Percentiles rank a stretch among this genome's conserved stretches.
These are phyloP conservation scores for Beta corolliflora DNA, from an alignment of 179 eudicot genomes.

Conservation along the genomic window DNA sequence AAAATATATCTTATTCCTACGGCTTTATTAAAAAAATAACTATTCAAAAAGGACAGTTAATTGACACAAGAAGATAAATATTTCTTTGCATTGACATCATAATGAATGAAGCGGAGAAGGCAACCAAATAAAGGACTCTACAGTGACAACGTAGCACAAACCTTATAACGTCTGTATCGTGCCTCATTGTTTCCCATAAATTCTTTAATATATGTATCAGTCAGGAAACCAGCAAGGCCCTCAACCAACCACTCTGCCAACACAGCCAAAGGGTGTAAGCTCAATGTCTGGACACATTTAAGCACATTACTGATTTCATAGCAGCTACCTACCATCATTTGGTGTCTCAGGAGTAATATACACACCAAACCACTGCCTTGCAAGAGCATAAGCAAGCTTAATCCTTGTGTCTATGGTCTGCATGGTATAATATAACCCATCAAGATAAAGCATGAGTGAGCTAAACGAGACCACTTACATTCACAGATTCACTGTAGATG, in stretches of 20 bases:
- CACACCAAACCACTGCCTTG: constrained; percentile 98
- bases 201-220: constrained; percentile 78
- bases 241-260: constrained; percentile 92
- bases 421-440: constrained; percentile 16
- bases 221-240: constrained; percentile 93
- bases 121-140: neutral
- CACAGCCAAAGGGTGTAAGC: constrained; percentile 22
- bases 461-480: neutral
- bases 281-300: constrained; percentile 21
- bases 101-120: neutral
- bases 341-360: constrained; percentile 89
- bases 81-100: neutral
- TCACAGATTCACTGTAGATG: neutral
- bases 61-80: neutral
- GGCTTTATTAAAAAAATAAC: too few relatives aligned
- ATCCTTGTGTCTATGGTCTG: constrained; percentile 95
- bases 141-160: constrained; percentile 30
- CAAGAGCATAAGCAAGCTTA: constrained; percentile 86
- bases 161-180: constrained; percentile 92
- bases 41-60: neutral
- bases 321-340: constrained; percentile 72
- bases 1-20: too few relatives aligned
- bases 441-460: constrained; percentile 12
- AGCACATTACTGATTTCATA: constrained; percentile 6
- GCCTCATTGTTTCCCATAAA: constrained; percentile 95